Base-by-base conservation (phyloP, 176 grass and related monocot genomes). In the Cenchrus americanus region DNA sequence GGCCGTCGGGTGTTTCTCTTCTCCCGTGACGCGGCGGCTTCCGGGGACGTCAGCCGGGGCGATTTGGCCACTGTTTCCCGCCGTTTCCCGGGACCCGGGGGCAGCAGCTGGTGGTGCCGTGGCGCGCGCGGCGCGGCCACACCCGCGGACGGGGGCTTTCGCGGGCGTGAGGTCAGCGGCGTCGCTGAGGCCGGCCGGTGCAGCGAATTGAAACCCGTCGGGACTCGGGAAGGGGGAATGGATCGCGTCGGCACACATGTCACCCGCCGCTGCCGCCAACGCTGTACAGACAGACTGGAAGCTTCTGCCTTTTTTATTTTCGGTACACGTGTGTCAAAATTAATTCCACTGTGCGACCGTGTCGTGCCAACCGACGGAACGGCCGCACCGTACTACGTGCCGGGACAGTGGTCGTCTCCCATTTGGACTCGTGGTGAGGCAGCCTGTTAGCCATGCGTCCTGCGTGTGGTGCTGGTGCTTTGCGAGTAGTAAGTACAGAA, bases 51-150 rank as follows among this genome's bases (percentile, higher is more conserved):
- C 18, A 19, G 54, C 6, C 19, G 54, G 4, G 48, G 6, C 4
- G 7, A 6, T 52, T 73, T 65, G 77, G 77, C 77, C 69, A 67
- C 70, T 89, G 82, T 89, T 85, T 89, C 55, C 4, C 34, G 34
- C 83, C 71, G 77, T 71, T 89, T 89, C 62, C 10, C 27, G 27
- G 27, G 27, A 30, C 27, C 27, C 27, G 27, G 27, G 22, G 17
- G 40, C 40, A 42, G n/a, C n/a, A 24, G 61, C 61, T 55, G 51
- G 10, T 24, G 59, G 68, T 47, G 86, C 55, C 73, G 62, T 44
- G 70, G 60, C 26, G 19, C 19, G 61, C 59, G 66, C 41, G 58
- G 71, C 5, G 66, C 41, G 58, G 71, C 10, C 72, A 14, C 49
- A 27, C 71, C 46, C 15, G 34, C 4, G 34, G 34, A 30, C 27